Evolutionary conservation across 31 red algal species (phyloP), one percentile per base, ranked within the genome.

Genomic region (Odonthalia washingtoniensis): DNA sequence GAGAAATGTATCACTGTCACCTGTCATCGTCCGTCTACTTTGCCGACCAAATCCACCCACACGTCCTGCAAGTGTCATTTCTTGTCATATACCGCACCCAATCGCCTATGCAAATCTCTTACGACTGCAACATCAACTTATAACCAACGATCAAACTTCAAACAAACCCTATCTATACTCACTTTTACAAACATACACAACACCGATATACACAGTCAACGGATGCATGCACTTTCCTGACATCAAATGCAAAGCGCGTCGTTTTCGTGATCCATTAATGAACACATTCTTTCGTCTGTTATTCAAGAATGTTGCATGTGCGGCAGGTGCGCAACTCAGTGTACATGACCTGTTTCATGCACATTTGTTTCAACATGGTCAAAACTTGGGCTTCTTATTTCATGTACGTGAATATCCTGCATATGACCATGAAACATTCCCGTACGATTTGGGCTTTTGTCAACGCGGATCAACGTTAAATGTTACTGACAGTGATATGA

Each of bases 331-430:
- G 12, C 24, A 36, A n/a, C 43, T 89, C 27, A 53, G 43, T 63
- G 33, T 75, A 24, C 81, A 74, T 41, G 87, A 89, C 38, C 38
- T 89, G 67, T 65, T 63, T 74, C 87, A 89, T 66, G 87, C 61
- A 30, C 87, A 89, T 37, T 26, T 89, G 27, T 89, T 81, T 62
- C 68, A 70, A 26, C 40, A 81, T 37, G 37, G 5, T 2, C 31
- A 60, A 43, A 30, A 40, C 4, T 34, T 89, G 6, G 87, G 87
- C 0, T 24, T 89, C 44, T 42, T 89, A 46, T 89, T 89, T 43
- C 87, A 89, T 31, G 68, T 77, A 36, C 78, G 72, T 32, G 87
- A 89, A 66, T 89, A 89, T 81, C 87, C 87, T 3, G 69, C 66
- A 3, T 65, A 26, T 34, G 63, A 38, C 26, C 35, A 44, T 34